phyloP scores from a whole-genome alignment of 2,329 filamentous ascomycete genomes.

The Fusarium brevicatenulatum region DNA sequence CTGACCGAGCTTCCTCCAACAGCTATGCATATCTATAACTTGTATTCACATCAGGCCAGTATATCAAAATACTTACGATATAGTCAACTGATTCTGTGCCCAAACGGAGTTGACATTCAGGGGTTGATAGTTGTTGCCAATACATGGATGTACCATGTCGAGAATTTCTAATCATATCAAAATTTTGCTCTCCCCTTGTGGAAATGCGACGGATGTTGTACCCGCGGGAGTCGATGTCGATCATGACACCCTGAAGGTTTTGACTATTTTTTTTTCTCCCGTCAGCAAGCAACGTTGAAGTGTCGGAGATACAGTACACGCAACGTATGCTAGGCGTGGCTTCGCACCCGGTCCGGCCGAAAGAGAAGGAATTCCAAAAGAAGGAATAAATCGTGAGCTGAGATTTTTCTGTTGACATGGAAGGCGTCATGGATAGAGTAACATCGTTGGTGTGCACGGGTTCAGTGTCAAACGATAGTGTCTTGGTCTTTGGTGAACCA shows the following conservation, averaged over 20 bases:
- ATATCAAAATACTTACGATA: neutral
- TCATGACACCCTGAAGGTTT: conserved; percentile 16
- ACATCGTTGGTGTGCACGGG: conserved; percentile 22
- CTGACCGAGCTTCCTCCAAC: neutral
- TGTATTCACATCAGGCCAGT: neutral
- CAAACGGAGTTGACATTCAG: neutral
- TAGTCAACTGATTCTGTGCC: neutral
- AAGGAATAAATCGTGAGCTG: conserved; percentile 15
- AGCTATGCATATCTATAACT: neutral
- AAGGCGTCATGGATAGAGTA: conserved; percentile 20
- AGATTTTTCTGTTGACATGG: conserved; percentile 17
- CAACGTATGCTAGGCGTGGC: neutral
- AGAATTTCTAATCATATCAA: conserved; percentile 7
- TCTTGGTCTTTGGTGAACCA: conserved; percentile 24
- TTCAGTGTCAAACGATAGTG: conserved; percentile 22
- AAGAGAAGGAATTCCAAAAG: conserved; percentile 8
- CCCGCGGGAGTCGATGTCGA: conserved; percentile 3
- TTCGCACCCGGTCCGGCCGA: conserved; percentile 23
- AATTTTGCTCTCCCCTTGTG: conserved; percentile 1
- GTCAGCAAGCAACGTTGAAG: neutral
- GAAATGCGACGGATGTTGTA: conserved; percentile 9
- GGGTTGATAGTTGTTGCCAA: neutral
- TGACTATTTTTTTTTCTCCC: neutral
- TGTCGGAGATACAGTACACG: neutral
- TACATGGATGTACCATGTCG: conserved; percentile 4